A percentile compares a stretch with the other conserved stretches of the same genome.
Conservation (phyloP, 768 basidiomycete species). For the Trametes villosa region DNA sequence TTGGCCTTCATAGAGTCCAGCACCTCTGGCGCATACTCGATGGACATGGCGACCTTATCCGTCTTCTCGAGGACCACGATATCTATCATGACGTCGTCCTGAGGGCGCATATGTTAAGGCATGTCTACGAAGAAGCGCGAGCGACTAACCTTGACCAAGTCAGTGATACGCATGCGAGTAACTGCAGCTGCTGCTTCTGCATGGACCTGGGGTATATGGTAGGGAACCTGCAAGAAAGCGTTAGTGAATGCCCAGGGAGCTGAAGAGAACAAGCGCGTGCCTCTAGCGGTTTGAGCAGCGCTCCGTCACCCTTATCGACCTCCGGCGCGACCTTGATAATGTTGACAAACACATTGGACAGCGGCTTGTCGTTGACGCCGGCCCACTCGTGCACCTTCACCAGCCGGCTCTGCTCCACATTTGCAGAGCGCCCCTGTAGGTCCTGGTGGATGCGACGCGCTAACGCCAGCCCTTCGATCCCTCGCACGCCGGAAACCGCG, state of each 20-base stretch:
- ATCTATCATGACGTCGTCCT: constrained; percentile 43
- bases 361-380: constrained; percentile 35
- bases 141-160: constrained; percentile 32
- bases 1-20: constrained; percentile 6
- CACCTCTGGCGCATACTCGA: constrained; percentile 5
- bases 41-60: constrained; percentile 21
- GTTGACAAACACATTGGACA: constrained; percentile 51
- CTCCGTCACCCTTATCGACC: constrained; percentile 9
- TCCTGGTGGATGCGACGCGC: constrained; percentile 41
- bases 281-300: constrained; percentile 38
- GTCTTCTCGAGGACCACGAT: constrained; percentile 25
- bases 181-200: constrained; percentile 9
- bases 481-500: constrained; percentile 30
- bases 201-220: constrained; percentile 37
- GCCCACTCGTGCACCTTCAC: constrained; percentile 43
- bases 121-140: background rate
- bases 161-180: constrained; percentile 27
- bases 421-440: constrained; percentile 41
- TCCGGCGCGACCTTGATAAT: constrained; percentile 43
- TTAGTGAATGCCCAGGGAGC: too few relatives aligned
- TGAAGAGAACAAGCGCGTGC: constrained; percentile 31
- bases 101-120: background rate
- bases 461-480: constrained; percentile 29
- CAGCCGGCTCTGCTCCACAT: constrained; percentile 47
- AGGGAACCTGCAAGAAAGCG: constrained; percentile 36